Base-by-base conservation (phyloP, 78 protist species). In the Blattamonas nauphoetae region DNA sequence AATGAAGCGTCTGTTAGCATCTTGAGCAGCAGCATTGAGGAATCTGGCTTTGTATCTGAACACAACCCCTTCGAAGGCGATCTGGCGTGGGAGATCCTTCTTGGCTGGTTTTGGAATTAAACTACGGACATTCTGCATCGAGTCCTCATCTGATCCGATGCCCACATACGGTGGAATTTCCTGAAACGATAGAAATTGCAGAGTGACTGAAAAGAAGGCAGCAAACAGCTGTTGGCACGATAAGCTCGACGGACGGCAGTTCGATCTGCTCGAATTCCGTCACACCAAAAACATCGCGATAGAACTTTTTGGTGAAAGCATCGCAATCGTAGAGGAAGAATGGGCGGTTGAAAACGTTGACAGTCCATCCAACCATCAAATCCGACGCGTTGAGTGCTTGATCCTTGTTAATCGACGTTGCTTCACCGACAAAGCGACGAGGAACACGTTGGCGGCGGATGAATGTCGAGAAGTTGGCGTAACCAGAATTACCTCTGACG, bases 101-200 rank as follows among this genome's bases (percentile, higher is more conserved):
- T 1, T 0, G 34, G 92, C 88, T 11, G 88, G 85, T 38, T 33
- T 35, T 3, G 89, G 88, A 5, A 44, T 44, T 32, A 92, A 81
- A 42, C 38, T 6, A 32, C 36, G 5, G 41, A 34, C 71, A 64
- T 36, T 32, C 3, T 71, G 82, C 1, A 91, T 42, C 21, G 90
- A 81, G 84, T 91, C 93, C 45, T 77, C 93, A 2, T 91, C 88
- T 32, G 88, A 34, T 44, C 93, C 93, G 41, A 91, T 82, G 34
- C 89, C 89, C 42, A 3, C 42, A 41, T 71, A 44, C 36, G 91
- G 87, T 41, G 91, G 91, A 33, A 88, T 0, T 4, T 35, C 87
- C 83, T 43, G 86, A 41, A 1, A 42, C 1, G 1, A 1, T 35
- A 82, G 1, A 3, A 55, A 55, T 11, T 11, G 21, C 11, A 55